Evolutionary conservation across 2,329 filamentous ascomycete species (phyloP).

Genomic region (Chaetomium globosum): DNA sequence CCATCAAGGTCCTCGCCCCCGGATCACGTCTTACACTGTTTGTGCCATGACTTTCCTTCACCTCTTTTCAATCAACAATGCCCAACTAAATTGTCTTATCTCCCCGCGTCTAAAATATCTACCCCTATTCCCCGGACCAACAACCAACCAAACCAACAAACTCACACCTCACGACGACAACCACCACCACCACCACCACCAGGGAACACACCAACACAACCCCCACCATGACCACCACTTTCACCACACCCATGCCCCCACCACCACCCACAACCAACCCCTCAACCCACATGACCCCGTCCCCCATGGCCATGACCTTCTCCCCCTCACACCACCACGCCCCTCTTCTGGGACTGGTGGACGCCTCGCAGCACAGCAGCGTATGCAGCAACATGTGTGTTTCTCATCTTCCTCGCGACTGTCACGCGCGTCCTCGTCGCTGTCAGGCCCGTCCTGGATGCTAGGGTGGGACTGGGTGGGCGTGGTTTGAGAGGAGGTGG

Average conservation of each 20-base stretch:
- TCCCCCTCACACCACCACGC: conserved; percentile 3
- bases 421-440: background rate
- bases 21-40: background rate
- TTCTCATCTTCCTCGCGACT: background rate
- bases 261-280: background rate
- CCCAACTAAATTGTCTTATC: too few species aligned
- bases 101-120: background rate
- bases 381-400: background rate
- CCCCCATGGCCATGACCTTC: conserved; percentile 4
- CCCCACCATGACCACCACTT: background rate
- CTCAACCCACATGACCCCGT: background rate
- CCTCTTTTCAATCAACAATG: background rate
- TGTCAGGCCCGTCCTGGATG: background rate
- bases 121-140: background rate
- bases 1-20: background rate
- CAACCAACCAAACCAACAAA: background rate
- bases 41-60: background rate
- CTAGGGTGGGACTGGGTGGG: too few species aligned
- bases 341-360: conserved; percentile 7
- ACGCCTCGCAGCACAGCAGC: background rate
- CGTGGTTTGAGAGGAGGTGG: background rate
- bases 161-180: too few species aligned
- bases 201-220: background rate
- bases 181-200: too few species aligned
- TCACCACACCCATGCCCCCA: background rate